Conservation (phyloP, 169 alveolate species). For the Eimeria acervulina region DNA sequence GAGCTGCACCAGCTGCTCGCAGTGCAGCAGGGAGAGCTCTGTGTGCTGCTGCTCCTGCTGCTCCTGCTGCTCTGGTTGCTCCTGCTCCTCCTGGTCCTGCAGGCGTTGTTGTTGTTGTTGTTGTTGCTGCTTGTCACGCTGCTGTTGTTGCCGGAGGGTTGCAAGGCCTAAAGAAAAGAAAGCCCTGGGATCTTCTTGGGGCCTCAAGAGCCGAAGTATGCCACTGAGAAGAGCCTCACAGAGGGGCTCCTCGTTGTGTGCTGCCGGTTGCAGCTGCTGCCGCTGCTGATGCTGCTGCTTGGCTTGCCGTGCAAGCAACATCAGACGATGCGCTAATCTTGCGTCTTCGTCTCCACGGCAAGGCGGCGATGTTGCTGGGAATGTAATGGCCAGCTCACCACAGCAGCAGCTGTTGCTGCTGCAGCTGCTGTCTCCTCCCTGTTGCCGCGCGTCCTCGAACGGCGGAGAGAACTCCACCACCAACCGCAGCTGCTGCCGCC, state of each 20-base stretch:
- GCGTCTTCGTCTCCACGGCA: background rate
- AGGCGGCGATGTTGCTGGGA: background rate
- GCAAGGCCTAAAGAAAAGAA: slow-evolving; percentile 6
- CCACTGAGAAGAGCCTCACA: slow-evolving; percentile 23
- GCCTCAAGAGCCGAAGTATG: slow-evolving; percentile 6
- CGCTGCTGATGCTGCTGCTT: slow-evolving; percentile 17
- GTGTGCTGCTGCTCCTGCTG: slow-evolving; percentile 4
- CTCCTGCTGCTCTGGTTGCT: background rate
- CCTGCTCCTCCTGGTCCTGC: slow-evolving; percentile 19
- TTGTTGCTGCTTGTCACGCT: background rate
- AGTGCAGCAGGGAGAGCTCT: slow-evolving; percentile 7
- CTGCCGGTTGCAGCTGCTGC: background rate
- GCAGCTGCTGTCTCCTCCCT: background rate
- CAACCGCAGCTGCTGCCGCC: slow-evolving; percentile 69
- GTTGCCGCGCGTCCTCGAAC: background rate
- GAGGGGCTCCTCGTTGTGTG: slow-evolving; percentile 20
- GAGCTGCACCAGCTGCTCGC: slow-evolving; percentile 15
- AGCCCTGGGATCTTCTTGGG: slow-evolving; percentile 14
- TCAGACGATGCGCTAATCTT: background rate
- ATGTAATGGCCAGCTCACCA: background rate
- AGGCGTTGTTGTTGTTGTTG: background rate
- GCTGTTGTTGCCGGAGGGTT: slow-evolving; percentile 55
- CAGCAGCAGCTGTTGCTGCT: background rate
- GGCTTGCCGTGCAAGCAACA: background rate
- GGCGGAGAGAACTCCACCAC: slow-evolving; percentile 51